These are phyloP conservation scores for Colletotrichum chlorophyti DNA, from an alignment of 2,329 filamentous ascomycete species.

Conservation along the genomic window DNA sequence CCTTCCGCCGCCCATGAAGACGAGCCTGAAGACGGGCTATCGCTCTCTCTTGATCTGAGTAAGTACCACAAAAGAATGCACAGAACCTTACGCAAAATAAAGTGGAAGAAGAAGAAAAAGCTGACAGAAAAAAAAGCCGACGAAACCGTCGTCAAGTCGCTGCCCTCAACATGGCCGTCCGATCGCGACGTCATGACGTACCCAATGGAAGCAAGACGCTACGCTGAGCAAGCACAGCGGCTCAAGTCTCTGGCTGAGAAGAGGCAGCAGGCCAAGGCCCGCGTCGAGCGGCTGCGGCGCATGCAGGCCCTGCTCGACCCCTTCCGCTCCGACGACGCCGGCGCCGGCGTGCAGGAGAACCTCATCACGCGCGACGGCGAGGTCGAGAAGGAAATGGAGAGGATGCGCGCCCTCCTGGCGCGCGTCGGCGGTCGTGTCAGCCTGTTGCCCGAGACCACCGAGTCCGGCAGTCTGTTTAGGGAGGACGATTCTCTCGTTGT, in stretches of 20 bases:
- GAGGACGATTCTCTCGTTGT: conserved; percentile 35
- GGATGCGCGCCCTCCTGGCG: conserved; percentile 68
- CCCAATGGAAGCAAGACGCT: conserved; percentile 57
- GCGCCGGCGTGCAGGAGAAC: conserved; percentile 65
- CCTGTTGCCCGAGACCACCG: conserved; percentile 38
- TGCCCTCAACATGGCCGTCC: conserved; percentile 55
- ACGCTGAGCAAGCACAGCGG: conserved; percentile 54
- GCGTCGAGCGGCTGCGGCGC: conserved; percentile 53
- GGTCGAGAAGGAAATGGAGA: conserved; percentile 70
- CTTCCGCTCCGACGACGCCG: conserved; percentile 43
- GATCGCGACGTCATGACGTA: conserved; percentile 43
- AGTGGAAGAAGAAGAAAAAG: too few species aligned
- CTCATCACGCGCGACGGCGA: conserved; percentile 70
- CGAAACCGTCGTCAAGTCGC: conserved; percentile 49
- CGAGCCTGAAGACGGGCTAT: conserved; percentile 48
- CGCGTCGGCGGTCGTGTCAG: conserved; percentile 63
- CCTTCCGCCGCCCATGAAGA: conserved; percentile 37
- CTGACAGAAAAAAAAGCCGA: conserved; percentile 40
- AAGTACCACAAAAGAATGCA: too few species aligned
- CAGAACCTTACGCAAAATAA: too few species aligned
- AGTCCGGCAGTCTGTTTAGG: conserved; percentile 22
- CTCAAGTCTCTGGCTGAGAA: conserved; percentile 58
- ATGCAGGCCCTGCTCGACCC: conserved; percentile 60
- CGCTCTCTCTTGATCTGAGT: conserved; percentile 53
- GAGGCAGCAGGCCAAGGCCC: conserved; percentile 45